A percentile compares a stretch with the other conserved stretches of the same genome.
Evolutionary conservation across 768 basidiomycete species (phyloP).

Genomic region (Termitomyces sp.): DNA sequence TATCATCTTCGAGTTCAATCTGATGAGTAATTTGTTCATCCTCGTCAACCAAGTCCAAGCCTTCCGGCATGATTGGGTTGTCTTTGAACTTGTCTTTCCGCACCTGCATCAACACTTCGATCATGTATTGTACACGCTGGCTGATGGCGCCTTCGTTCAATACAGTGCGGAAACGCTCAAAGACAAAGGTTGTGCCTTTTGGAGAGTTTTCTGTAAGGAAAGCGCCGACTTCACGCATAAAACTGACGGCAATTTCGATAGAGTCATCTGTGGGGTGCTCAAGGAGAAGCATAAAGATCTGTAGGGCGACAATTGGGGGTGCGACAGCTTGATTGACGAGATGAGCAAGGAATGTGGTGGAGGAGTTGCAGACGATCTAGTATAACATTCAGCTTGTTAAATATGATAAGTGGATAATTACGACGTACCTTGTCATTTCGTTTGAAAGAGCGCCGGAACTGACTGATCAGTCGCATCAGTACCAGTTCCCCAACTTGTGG

Average conservation of each 20-base stretch:
- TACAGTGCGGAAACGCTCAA: slow-evolving; percentile 95
- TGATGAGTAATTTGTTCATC: slow-evolving; percentile 98
- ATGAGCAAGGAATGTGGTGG: slow-evolving; percentile 88
- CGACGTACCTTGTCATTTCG: slow-evolving; percentile 89
- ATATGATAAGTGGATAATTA: not conserved
- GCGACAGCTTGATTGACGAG: slow-evolving; percentile 93
- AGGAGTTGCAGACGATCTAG: slow-evolving; percentile 90
- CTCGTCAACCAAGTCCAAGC: slow-evolving; percentile 94
- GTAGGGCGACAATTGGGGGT: slow-evolving; percentile 90
- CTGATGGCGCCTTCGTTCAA: slow-evolving; percentile 94
- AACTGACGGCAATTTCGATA: slow-evolving; percentile 97
- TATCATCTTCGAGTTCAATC: slow-evolving; percentile 87
- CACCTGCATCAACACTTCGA: slow-evolving; percentile 98
- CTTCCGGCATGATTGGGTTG: slow-evolving; percentile 92
- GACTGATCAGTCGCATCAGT: slow-evolving; percentile 84
- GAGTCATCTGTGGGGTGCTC: slow-evolving; percentile 96
- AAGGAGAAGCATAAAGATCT: slow-evolving; percentile 93
- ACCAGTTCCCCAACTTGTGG: slow-evolving; percentile 95
- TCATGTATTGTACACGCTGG: slow-evolving; percentile 98
- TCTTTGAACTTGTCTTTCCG: slow-evolving; percentile 99
- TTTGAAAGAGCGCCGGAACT: slow-evolving; percentile 93
- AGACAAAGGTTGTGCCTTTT: slow-evolving; percentile 92
- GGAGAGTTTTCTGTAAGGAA: slow-evolving; percentile 92
- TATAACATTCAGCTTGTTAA: not conserved
- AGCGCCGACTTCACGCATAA: slow-evolving; percentile 96